Percentiles rank a stretch among this genome's conserved stretches.
phyloP scores from a whole-genome alignment of 225 moss, liverwort and hornwort genomes.

The Sphagnum tenellum region DNA sequence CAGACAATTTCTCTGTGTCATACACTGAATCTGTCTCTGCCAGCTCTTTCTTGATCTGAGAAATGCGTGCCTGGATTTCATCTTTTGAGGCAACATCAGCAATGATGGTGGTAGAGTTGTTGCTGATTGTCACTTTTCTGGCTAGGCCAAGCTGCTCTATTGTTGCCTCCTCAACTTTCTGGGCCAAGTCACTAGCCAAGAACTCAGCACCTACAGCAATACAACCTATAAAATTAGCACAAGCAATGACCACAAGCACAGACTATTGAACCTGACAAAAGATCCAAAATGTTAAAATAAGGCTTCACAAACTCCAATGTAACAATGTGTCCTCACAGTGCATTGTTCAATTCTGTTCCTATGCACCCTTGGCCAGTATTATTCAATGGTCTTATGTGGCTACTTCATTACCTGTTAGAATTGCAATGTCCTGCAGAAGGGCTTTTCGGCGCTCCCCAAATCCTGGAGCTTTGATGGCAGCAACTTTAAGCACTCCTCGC shows the following conservation, averaged over 20 bases:
- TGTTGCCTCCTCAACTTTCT: constrained; percentile 45
- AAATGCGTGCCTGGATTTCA: constrained; percentile 74
- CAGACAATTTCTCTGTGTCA: constrained; percentile 75
- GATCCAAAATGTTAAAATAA: too few species aligned
- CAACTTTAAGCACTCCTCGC: constrained; percentile 39
- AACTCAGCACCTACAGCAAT: constrained; percentile 55
- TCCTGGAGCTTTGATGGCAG: constrained; percentile 42
- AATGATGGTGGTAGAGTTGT: constrained; percentile 64
- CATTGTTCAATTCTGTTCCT: too few species aligned
- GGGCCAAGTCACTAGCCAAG: constrained; percentile 65
- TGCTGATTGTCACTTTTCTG: constrained; percentile 59
- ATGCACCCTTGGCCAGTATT: too few species aligned
- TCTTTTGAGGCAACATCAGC: constrained; percentile 73
- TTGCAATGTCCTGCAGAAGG: constrained; percentile 44
- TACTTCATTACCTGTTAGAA: constrained; percentile 25
- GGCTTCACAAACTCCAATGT: too few species aligned
- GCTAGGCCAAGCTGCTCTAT: constrained; percentile 73
- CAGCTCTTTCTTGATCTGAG: constrained; percentile 75
- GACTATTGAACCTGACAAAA: too few species aligned
- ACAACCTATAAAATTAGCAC: background rate
- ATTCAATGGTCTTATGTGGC: too few species aligned
- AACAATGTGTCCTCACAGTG: too few species aligned
- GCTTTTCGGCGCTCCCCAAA: constrained; percentile 48
- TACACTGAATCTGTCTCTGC: constrained; percentile 65
- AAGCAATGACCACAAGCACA: too few species aligned